Evolutionary conservation across 2,329 filamentous ascomycete species (phyloP).

Genomic region (Ophiocordyceps sinensis): DNA sequence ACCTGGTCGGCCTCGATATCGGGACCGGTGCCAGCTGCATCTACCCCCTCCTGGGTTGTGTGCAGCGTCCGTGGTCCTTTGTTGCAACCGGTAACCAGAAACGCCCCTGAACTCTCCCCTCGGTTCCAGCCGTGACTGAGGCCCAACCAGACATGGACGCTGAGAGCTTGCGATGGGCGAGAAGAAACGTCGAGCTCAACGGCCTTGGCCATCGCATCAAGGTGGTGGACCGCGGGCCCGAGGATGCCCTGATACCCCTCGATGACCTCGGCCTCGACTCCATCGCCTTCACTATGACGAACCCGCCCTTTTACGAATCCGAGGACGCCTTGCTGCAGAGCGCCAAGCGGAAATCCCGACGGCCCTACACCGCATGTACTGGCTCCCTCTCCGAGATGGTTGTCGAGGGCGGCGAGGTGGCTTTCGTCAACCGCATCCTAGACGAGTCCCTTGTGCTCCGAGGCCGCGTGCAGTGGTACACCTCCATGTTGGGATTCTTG

Average conservation of each 20-base stretch:
- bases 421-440: conserved; percentile 59
- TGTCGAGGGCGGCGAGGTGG: conserved; percentile 59
- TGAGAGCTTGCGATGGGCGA: conserved; percentile 51
- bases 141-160: conserved; percentile 54
- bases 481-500: conserved; percentile 76
- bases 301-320: conserved; percentile 87
- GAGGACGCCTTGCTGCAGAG: conserved; percentile 51
- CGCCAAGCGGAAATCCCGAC: conserved; percentile 49
- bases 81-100: conserved; percentile 39
- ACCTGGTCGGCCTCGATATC: conserved; percentile 62
- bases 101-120: not conserved
- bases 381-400: conserved; percentile 81
- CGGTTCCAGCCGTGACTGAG: not conserved
- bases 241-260: conserved; percentile 48
- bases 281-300: conserved; percentile 81
- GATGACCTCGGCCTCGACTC: conserved; percentile 31
- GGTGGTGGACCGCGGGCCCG: conserved; percentile 38
- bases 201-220: conserved; percentile 47
- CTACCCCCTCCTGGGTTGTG: conserved; percentile 70
- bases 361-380: conserved; percentile 59
- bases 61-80: conserved; percentile 60
- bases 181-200: conserved; percentile 54
- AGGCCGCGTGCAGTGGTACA: conserved; percentile 69
- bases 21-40: conserved; percentile 87
- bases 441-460: conserved; percentile 48